Conservation (phyloP, 306 rosid species). For the Vicia sativa region DNA sequence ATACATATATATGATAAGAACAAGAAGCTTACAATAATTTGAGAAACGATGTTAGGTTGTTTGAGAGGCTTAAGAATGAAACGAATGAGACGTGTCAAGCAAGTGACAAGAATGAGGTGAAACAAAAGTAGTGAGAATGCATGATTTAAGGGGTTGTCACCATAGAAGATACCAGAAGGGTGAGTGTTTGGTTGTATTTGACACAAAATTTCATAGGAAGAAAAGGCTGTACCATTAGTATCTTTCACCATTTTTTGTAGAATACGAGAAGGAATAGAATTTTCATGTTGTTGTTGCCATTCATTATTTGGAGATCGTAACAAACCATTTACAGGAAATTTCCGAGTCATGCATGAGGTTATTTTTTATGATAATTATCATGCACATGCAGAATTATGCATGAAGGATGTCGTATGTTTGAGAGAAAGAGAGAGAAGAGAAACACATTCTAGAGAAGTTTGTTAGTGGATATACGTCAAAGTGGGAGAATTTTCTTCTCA, state of each 20-base stretch:
- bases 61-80: constrained; percentile 66
- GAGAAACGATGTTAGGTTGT: constrained; percentile 71
- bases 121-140: constrained; percentile 53
- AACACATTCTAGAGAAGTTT: constrained; percentile 6
- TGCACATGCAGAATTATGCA: constrained; percentile 8
- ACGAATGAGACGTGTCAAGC: constrained; percentile 45
- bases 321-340: constrained; percentile 35
- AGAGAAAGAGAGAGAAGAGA: constrained; percentile 17
- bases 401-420: neutral
- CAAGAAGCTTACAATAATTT: constrained; percentile 61
- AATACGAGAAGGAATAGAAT: neutral
- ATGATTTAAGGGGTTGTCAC: constrained; percentile 47
- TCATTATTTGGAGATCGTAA: constrained; percentile 26
- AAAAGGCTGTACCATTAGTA: neutral
- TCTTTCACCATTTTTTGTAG: neutral
- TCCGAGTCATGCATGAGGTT: constrained; percentile 58
- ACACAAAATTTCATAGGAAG: constrained; percentile 21
- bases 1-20: neutral
- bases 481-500: constrained; percentile 43
- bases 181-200: neutral
- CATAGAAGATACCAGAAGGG: constrained; percentile 43
- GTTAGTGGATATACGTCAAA: constrained; percentile 71
- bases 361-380: constrained; percentile 1
- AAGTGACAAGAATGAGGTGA: constrained; percentile 41
- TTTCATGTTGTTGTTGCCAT: constrained; percentile 11